Percentiles rank a stretch among this genome's conserved stretches.
Evolutionary conservation across 1,284 basidiomycete genomes (phyloP).

Genomic region (Cerioporus squamosus): DNA sequence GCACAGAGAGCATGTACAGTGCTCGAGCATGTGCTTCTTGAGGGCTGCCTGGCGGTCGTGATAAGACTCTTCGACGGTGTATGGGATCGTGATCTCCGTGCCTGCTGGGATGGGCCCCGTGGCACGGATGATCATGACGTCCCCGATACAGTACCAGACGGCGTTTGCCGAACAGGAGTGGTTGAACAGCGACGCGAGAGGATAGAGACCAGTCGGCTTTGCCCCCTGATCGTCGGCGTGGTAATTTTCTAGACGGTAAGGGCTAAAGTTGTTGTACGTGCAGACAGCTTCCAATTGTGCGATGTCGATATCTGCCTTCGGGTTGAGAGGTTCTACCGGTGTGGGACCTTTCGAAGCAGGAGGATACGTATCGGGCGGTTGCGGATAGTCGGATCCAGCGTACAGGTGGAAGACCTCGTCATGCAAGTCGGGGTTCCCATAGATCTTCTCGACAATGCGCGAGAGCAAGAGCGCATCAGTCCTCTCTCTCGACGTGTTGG

Average conservation of each 20-base stretch:
- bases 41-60: conserved; percentile 15
- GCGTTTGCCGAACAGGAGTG: conserved; percentile 36
- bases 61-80: conserved; percentile 21
- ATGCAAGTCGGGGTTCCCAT: conserved; percentile 26
- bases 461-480: conserved; percentile 18
- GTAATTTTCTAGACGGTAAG: conserved; percentile 11
- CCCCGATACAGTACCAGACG: conserved; percentile 24
- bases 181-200: conserved; percentile 36
- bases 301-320: conserved; percentile 23
- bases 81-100: conserved; percentile 23
- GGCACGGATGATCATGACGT: conserved; percentile 30
- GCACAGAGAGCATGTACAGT: conserved; percentile 25
- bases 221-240: not conserved
- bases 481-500: conserved; percentile 6
- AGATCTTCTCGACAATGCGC: conserved; percentile 18
- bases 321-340: conserved; percentile 14
- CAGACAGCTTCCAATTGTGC: conserved; percentile 23
- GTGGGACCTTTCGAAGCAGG: not conserved
- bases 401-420: conserved; percentile 24
- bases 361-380: conserved; percentile 20
- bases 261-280: conserved; percentile 24
- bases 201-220: conserved; percentile 30
- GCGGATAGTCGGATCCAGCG: conserved; percentile 22
- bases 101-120: conserved; percentile 13
- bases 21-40: conserved; percentile 17